Evolutionary conservation across 2,329 filamentous ascomycete genomes (phyloP).

Genomic region (Cordyceps militaris): DNA sequence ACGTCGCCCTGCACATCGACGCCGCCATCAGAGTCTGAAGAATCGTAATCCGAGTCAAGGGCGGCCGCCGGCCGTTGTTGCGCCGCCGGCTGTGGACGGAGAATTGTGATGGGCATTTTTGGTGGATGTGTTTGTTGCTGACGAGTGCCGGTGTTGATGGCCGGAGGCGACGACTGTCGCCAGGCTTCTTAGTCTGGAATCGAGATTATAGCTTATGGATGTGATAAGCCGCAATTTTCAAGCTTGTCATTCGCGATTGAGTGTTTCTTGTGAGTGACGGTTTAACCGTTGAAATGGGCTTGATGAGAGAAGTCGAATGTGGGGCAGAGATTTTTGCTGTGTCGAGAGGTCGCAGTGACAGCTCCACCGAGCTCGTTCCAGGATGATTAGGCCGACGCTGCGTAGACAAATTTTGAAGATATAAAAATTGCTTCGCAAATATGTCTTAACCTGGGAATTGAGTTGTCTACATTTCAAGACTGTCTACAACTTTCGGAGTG

Average conservation of each 20-base stretch:
- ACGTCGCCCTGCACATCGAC: slow-evolving; percentile 39
- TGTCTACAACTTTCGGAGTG: no score
- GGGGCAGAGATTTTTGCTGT: slow-evolving; percentile 4
- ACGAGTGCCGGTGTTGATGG: neutral
- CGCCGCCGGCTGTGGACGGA: slow-evolving; percentile 31
- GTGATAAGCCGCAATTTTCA: neutral
- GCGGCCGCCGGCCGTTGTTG: slow-evolving; percentile 18
- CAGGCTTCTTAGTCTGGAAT: neutral
- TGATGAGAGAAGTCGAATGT: slow-evolving; percentile 5
- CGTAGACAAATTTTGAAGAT: no score
- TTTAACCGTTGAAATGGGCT: neutral
- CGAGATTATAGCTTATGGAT: neutral
- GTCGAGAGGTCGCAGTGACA: neutral
- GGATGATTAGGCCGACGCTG: neutral
- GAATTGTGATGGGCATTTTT: slow-evolving; percentile 43
- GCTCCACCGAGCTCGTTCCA: neutral
- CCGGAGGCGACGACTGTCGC: no score
- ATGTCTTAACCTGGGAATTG: no score
- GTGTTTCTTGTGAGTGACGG: neutral
- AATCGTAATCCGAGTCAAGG: slow-evolving; percentile 27
- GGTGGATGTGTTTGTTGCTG: neutral
- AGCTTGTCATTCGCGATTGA: neutral
- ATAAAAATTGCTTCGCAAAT: no score
- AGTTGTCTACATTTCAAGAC: no score
- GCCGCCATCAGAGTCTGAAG: slow-evolving; percentile 33